Percentiles rank a stretch among this genome's conserved stretches.
Evolutionary conservation across 805 yeast genomes (phyloP).

Genomic region (Hanseniaspora clermontiae): DNA sequence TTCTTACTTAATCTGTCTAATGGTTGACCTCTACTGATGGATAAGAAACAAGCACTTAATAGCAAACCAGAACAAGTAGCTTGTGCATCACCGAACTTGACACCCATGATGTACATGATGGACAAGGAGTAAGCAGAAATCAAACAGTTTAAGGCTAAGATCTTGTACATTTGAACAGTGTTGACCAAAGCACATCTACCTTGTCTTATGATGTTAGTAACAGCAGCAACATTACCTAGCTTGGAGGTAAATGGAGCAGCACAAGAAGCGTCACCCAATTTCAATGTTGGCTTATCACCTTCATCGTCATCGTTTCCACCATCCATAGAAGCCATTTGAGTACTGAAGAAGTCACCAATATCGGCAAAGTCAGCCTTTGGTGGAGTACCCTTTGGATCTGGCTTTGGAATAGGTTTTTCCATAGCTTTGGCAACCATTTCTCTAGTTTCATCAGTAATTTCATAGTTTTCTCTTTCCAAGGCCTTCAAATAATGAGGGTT

Average conservation of each 20-base stretch:
- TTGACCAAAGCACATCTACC: conserved; percentile 97
- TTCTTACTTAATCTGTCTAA: conserved; percentile 76
- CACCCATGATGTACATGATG: conserved; percentile 90
- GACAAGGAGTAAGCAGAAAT: conserved; percentile 92
- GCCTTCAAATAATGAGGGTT: conserved; percentile 84
- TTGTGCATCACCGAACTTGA: conserved; percentile 95
- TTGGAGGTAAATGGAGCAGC: conserved; percentile 98
- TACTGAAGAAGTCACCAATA: conserved; percentile 42
- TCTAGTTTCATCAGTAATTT: conserved; percentile 61
- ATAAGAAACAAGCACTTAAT: conserved; percentile 84
- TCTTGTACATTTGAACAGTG: conserved; percentile 97
- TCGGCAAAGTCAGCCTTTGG: conserved; percentile 43
- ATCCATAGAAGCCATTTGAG: conserved; percentile 38
- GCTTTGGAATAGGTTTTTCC: conserved; percentile 27
- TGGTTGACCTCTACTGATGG: conserved; percentile 88
- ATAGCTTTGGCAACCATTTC: conserved; percentile 43
- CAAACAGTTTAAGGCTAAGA: conserved; percentile 89
- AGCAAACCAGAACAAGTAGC: conserved; percentile 92
- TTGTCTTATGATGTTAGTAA: conserved; percentile 86
- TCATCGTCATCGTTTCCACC: conserved; percentile 34
- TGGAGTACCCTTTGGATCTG: conserved; percentile 25
- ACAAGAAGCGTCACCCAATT: conserved; percentile 95
- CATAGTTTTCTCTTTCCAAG: conserved; percentile 70
- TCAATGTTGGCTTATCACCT: conserved; percentile 78
- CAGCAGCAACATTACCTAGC: conserved; percentile 80